These are phyloP conservation scores for Chaetomium cochliodes DNA, from an alignment of 495 filamentous ascomycete genomes.

Conservation along the genomic window DNA sequence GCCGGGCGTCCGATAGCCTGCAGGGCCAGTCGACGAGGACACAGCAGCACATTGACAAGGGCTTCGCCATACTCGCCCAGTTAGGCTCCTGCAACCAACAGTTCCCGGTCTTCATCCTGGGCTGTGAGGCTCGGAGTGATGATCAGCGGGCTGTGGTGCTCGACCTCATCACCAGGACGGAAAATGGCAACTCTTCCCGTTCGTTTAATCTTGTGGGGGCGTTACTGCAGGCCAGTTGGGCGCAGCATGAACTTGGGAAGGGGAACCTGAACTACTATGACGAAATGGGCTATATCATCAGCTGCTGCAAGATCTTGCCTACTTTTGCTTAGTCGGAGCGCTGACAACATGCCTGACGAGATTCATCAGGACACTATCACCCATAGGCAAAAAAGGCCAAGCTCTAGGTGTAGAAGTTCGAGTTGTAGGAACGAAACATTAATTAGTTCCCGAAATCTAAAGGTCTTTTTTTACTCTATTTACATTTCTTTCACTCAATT, in stretches of 20 bases:
- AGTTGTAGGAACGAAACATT: too few species aligned
- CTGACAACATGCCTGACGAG: too few species aligned
- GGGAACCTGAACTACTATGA: conserved; percentile 34
- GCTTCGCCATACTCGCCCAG: conserved; percentile 1
- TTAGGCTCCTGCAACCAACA: conserved; percentile 32
- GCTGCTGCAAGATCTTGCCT: conserved; percentile 33
- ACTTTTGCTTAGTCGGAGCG: conserved; percentile 28
- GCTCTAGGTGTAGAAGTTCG: too few species aligned
- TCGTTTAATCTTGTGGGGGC: conserved; percentile 31
- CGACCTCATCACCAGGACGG: conserved; percentile 35
- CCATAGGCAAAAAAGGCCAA: too few species aligned
- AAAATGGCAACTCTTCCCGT: conserved; percentile 28
- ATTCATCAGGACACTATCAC: too few species aligned
- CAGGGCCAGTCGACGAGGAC: conserved; percentile 26
- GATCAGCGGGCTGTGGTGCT: conserved; percentile 36
- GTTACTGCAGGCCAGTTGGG: conserved; percentile 39
- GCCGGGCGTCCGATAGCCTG: conserved; percentile 29
- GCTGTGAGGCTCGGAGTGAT: conserved; percentile 41
- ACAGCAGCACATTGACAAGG: conserved; percentile 13
- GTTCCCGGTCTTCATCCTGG: conserved; percentile 43
- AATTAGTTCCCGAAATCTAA: too few species aligned
- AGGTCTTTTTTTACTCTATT: too few species aligned
- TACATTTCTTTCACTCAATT: too few species aligned
- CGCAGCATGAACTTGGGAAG: conserved; percentile 41
- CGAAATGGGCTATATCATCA: conserved; percentile 34